These are phyloP conservation scores for Calamus simplicifolius DNA, from an alignment of 176 grass and related monocot species.

Conservation along the genomic window DNA sequence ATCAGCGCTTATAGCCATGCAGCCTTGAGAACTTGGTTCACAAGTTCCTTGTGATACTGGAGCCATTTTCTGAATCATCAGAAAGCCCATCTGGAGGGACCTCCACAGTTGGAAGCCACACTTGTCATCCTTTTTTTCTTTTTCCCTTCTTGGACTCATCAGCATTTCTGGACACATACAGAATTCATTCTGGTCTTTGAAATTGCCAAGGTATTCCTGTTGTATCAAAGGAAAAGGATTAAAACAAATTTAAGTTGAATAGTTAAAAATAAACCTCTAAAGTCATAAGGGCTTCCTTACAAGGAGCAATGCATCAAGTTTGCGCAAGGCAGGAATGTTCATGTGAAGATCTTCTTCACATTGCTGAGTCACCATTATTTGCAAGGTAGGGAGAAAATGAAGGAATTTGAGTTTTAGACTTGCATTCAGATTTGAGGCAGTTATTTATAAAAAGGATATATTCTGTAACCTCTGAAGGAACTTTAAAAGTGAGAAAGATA, in stretches of 20 bases:
- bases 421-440: too few relatives aligned
- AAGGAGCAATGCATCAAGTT: slow-evolving; percentile 77
- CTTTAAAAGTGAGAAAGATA: too few relatives aligned
- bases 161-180: slow-evolving; percentile 71
- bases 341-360: slow-evolving; percentile 78
- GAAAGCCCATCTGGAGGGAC: slow-evolving; percentile 55
- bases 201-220: slow-evolving; percentile 86
- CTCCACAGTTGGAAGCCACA: slow-evolving; percentile 78
- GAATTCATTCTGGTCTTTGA: slow-evolving; percentile 76
- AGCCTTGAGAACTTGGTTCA: slow-evolving; percentile 73
- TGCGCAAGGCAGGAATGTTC: slow-evolving; percentile 73
- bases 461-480: too few relatives aligned
- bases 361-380: slow-evolving; percentile 88
- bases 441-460: too few relatives aligned
- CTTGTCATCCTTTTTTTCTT: slow-evolving; percentile 39
- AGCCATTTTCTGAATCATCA: slow-evolving; percentile 40
- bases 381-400: not conserved
- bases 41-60: slow-evolving; percentile 61
- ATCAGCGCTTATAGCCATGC: slow-evolving; percentile 74
- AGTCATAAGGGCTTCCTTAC: slow-evolving; percentile 24
- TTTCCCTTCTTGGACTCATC: slow-evolving; percentile 16
- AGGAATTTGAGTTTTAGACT: not conserved
- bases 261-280: too few relatives aligned
- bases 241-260: too few relatives aligned
- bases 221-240: not conserved